Base-by-base conservation (phyloP, 2,329 filamentous ascomycete species). In the Calonectria ilicicola region DNA sequence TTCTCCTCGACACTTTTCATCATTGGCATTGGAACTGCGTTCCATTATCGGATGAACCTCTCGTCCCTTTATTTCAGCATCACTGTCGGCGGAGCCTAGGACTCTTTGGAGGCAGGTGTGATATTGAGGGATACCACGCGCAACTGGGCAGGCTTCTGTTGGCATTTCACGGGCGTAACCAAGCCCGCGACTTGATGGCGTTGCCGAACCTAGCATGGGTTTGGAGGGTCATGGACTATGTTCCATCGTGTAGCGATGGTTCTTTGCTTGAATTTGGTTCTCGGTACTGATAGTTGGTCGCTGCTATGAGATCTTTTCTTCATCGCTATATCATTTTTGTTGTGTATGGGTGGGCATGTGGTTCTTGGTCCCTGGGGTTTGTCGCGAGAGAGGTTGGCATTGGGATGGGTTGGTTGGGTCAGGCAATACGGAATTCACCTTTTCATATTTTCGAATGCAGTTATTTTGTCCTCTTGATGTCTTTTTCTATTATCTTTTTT, bases 301-400 rank as follows among this genome's bases (percentile, higher is more conserved):
- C 62, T 65, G 27, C 27, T 67, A 65, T 29, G 56, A 56, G 46
- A 51, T 64, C 53, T 42, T 68, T 23, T 12, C 29, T 47, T 58
- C 29, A 35, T 69, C n/a, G 8, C 23, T 35, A 58, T 42, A 27
- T 69, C 49, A 42, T 63, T 56, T 49, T 68, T 71, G 66, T 70
- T 70, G 69, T 70, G 69, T 46, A 56, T 65, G 60, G 72, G 56
- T 51, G 51, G 72, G 67, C 62, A 74, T 72, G 64, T 62, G 53
- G 46, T 69, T 69, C 15, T 68, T 46, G 58, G 65, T 69, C 67
- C 63, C 53, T 65, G 72, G 72, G 64, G 53, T 69, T 72, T 65
- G 69, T 74, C 51, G 67, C 65, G 67, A 75, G 72, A 72, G 72
- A 69, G 72, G 72, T 74, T 72, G 73, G 72, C 72, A 75, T 75